Evolutionary conservation across 495 filamentous ascomycete species (phyloP), one percentile per base, ranked within the genome.

Genomic region (Trichoderma asperelloides): DNA sequence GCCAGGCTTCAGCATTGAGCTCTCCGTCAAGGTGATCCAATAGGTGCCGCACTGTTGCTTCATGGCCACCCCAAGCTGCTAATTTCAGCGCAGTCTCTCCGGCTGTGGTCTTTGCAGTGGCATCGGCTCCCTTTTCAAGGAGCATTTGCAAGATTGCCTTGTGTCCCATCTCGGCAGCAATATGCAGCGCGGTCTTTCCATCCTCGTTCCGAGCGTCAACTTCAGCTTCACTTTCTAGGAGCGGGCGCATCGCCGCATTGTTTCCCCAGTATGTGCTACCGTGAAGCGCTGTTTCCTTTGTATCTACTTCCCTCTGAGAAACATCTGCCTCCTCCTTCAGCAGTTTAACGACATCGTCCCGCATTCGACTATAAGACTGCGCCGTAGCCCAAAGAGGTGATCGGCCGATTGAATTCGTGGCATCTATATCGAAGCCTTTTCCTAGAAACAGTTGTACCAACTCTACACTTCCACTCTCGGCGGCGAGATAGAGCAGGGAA

Each of bases 151-250:
- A 66, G 18, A 70, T 62, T 23, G 68, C 66, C 2, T 43, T 12
- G 41, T 69, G 37, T 16, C 72, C 72, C 21, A 49, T 47, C 28
- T 23, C 65, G 0, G 47, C 65, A 13, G 72, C 69, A 9, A 67
- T 21, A 30, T 74, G 62, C 41, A 74, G 71, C 21, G 72, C 27
- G 11, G 71, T 70, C 63, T 65, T 64, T 63, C 71, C 67, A 27
- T 68, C 60, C 15, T 69, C 62, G 67, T 65, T 7, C 66, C 7
- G 28, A n/a, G 62, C 62, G 16, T 30, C 12, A 13, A 64, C 30
- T 15, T 64, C 62, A 12, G 30, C 30, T 40, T 28, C 62, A 15
- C 15, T 39, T 13, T 47, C 43, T 3, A 47, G 43, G 16, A 47
- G 43, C 12, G 16, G 43, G 13, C 43, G 43, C 43, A 47, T 3